Evolutionary conservation across 2,329 filamentous ascomycete genomes (phyloP).

Genomic region (Torrubiellomyces zombiae): DNA sequence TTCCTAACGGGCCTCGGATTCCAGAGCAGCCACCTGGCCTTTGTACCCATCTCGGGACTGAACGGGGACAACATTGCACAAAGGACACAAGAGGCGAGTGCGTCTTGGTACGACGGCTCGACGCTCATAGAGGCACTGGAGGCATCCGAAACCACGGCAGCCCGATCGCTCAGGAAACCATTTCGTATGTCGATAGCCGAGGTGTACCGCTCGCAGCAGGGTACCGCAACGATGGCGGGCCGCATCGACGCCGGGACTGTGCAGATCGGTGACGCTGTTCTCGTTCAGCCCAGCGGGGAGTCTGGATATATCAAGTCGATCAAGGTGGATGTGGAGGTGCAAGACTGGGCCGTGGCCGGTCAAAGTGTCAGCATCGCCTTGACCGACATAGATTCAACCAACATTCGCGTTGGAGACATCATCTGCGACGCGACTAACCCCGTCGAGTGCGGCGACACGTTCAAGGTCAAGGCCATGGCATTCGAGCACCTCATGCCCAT

Average conservation of each 20-base stretch:
- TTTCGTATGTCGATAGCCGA: constrained; percentile 78
- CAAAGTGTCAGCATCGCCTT: constrained; percentile 79
- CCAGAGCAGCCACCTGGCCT: constrained; percentile 61
- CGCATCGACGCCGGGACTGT: constrained; percentile 71
- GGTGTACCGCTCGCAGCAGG: constrained; percentile 67
- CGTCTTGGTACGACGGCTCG: constrained; percentile 64
- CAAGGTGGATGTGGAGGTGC: constrained; percentile 53
- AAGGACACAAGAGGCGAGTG: constrained; percentile 34
- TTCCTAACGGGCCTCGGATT: constrained; percentile 78
- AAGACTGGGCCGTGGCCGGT: constrained; percentile 83
- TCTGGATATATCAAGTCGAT: constrained; percentile 68
- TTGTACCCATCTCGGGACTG: constrained; percentile 80
- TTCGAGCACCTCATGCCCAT: constrained; percentile 85
- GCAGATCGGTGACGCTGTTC: constrained; percentile 66
- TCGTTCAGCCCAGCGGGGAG: constrained; percentile 69
- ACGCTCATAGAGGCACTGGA: constrained; percentile 78
- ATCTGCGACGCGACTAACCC: constrained; percentile 55
- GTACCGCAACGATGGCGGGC: constrained; percentile 71
- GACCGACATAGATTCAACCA: constrained; percentile 65
- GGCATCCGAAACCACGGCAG: constrained; percentile 51
- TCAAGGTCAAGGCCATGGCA: constrained; percentile 71
- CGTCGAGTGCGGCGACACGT: constrained; percentile 53
- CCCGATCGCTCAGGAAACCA: constrained; percentile 56
- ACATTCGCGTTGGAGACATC: constrained; percentile 73
- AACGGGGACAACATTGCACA: constrained; percentile 71